Base-by-base conservation (phyloP, 805 yeast species). In the Schizosaccharomyces lindneri region DNA sequence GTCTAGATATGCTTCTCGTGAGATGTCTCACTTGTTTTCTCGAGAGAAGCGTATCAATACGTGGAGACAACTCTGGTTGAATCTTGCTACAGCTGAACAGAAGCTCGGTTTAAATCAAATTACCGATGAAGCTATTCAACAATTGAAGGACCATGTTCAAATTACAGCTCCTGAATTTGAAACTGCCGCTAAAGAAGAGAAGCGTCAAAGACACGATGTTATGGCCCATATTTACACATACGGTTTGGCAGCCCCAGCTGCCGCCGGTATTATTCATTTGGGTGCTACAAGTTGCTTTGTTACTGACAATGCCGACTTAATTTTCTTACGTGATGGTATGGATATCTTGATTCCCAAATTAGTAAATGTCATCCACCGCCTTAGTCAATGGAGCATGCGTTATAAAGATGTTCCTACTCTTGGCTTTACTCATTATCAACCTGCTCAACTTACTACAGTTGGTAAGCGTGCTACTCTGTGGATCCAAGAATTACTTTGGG, bases 381-480 rank as follows among this genome's bases (percentile, higher is more conserved):
- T 93, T 71, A 74, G 87, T 64, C 76, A 85, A 71, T 93, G 93
- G 73, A 97, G 98, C 59, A 71, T 87, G 65, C 81, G 85, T 73
- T 81, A 90, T 78, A 93, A 93, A 76, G 97, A 93, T 73, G 74
- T 89, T 74, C 97, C 98, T 46, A 96, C 89, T 55, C 79, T 93
- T 66, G 98, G 98, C 43, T 93, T 97, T 97, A 93, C 98, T 63
- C 98, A 93, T 74, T 93, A 93, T 81, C 98, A 93, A 77, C 98
- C 98, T 17, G 98, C 98, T 62, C 98, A 93, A 77, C 81, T 93
- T 72, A 90, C 97, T 67, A 93, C 98, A 43, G 95, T 93, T 65
- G 98, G 98, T 73, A 93, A 93, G 78, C 84, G 98, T 75, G 94
- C 95, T 62, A 88, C 97, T 57, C 77, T 93, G 70, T 93, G 98